Percentiles rank a stretch among this genome's conserved stretches.
These are phyloP conservation scores for Arachnomyces sp. DNA, from an alignment of 2,329 filamentous ascomycete genomes.

Conservation along the genomic window DNA sequence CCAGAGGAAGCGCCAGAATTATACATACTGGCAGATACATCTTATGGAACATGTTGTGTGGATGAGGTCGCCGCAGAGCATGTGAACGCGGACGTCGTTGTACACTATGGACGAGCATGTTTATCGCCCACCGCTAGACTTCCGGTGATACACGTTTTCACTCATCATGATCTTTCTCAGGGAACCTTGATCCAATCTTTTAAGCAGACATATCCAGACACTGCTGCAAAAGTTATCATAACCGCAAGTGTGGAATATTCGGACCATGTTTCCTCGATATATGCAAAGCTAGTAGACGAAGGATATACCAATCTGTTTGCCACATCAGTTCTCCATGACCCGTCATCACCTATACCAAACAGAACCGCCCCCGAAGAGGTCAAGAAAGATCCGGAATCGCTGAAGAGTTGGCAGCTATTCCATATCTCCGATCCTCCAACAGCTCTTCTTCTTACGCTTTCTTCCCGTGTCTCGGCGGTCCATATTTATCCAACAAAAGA, in stretches of 20 bases:
- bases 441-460: conserved; percentile 76
- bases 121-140: conserved; percentile 80
- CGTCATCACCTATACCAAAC: conserved; percentile 75
- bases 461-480: conserved; percentile 68
- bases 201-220: conserved; percentile 57
- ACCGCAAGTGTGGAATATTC: conserved; percentile 88
- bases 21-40: conserved; percentile 88
- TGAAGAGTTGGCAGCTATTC: conserved; percentile 67
- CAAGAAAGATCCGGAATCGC: conserved; percentile 35
- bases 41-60: conserved; percentile 93
- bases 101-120: conserved; percentile 90
- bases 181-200: conserved; percentile 55
- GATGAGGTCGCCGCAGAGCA: conserved; percentile 96
- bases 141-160: conserved; percentile 87
- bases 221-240: conserved; percentile 58
- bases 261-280: conserved; percentile 58
- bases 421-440: conserved; percentile 75
- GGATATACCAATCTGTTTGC: conserved; percentile 66
- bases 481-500: conserved; percentile 62
- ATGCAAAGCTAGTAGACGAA: conserved; percentile 42
- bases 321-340: conserved; percentile 68
- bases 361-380: conserved; percentile 55
- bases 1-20: conserved; percentile 38
- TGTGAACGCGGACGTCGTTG: conserved; percentile 77
- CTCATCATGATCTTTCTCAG: conserved; percentile 59